Conservation (phyloP, 202 grass and related monocot species). For the Thinopyrum obtusiflorum region DNA sequence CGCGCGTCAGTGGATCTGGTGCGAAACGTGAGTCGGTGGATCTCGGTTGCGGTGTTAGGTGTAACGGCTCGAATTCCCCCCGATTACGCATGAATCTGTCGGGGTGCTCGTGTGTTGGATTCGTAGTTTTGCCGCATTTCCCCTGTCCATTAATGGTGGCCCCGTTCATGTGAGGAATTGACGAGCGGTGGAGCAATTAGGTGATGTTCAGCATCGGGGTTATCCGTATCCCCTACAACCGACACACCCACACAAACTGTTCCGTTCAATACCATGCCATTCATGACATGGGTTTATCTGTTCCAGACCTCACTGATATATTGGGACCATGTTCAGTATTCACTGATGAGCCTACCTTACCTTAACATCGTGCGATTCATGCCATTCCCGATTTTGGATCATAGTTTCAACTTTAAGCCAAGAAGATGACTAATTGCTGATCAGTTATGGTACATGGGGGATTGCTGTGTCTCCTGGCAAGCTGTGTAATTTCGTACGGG, state of each 20-base stretch:
- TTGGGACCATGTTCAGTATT: slow-evolving; percentile 1
- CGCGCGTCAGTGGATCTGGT: slow-evolving; percentile 25
- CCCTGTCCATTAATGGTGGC: not conserved
- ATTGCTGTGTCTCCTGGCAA: not conserved
- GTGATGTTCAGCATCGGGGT: not conserved
- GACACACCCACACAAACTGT: too few species aligned
- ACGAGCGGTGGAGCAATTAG: not conserved
- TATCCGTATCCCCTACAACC: not conserved
- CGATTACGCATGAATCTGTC: not conserved
- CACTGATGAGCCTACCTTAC: not conserved
- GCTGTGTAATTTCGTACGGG: not conserved
- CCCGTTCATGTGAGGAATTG: not conserved
- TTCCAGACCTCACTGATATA: not conserved
- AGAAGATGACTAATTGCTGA: not conserved
- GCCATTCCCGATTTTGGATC: not conserved
- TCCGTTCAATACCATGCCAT: too few species aligned
- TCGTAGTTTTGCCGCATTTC: not conserved
- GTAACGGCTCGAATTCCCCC: not conserved
- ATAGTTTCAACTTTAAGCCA: not conserved
- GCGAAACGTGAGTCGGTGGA: slow-evolving; percentile 19
- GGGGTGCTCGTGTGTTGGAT: not conserved
- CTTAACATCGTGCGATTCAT: not conserved
- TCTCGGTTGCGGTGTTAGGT: slow-evolving; percentile 17
- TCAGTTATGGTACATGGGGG: not conserved
- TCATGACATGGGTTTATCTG: not conserved